Base-by-base conservation (phyloP, 345 rosid species). In the Cardamine occulta region DNA sequence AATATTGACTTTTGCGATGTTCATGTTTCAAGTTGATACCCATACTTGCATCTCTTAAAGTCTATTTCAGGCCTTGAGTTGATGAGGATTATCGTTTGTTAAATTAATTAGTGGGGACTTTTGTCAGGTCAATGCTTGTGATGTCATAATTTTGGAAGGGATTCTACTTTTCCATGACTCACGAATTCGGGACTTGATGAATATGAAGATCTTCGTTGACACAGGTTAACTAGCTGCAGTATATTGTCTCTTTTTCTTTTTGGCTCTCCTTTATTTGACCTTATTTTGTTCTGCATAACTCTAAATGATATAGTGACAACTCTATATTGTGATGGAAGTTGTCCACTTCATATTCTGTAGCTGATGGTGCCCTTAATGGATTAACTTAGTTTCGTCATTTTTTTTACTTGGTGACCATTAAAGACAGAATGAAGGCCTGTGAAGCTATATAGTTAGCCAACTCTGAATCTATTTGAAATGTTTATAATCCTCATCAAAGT, bases 161-260 rank as follows among this genome's bases (percentile, higher is more conserved):
- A 96, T 96, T 79, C 83, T 96, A 48, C 95, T 96, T 59, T 96
- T 96, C 63, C 98, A 96, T 81, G 98, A 96, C 72, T 90, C 84
- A 39, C 87, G 80, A 69, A 98, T 96, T 76, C 91, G 99, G 45
- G 86, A 87, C 81, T 82, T 88, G 69, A 96, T 96, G 99, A 84
- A 89, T 78, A 86, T 96, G 99, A 96, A 93, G 85, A 96, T 96
- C 65, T 96, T 96, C 66, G 99, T 96, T 44, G 99, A 96, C 78
- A 85, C 99, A 82, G 98, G 99, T 96, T 60, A 56, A 44, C 14
- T 74, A 48, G 47, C 10, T 39, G 69, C 57, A 47, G 12, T 54
- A 19, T 39, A 26, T 35, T 72, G 45, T 44, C 34, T 32, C 37
- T 17, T 8, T 35, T 14, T 35, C 42, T 32, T 29, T 71, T 55